phyloP scores from a whole-genome alignment of 2,329 filamentous ascomycete species.

The Tolypocladium tropicale region DNA sequence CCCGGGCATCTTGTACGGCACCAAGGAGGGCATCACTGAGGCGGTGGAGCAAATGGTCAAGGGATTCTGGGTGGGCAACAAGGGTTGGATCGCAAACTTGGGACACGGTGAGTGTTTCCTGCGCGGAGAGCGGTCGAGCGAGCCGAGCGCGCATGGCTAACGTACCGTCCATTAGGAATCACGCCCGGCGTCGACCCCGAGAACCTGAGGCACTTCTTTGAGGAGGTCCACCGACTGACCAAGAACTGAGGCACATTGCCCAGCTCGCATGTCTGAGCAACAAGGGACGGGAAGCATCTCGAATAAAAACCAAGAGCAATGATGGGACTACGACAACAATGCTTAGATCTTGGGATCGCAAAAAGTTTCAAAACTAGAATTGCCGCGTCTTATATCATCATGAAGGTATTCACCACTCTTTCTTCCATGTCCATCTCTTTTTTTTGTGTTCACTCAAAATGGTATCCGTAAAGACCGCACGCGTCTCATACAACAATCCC shows the following conservation, averaged over 20 bases:
- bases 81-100: constrained; percentile 94
- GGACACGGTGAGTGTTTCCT: constrained; percentile 63
- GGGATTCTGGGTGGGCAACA: constrained; percentile 70
- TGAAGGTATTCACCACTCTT: neutral
- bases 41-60: constrained; percentile 79
- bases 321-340: neutral
- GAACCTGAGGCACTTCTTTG: constrained; percentile 84
- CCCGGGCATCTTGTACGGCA: constrained; percentile 84
- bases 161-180: constrained; percentile 48
- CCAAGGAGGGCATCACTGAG: constrained; percentile 66
- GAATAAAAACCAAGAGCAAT: neutral
- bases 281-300: neutral
- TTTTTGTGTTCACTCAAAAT: neutral
- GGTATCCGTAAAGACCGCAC: neutral
- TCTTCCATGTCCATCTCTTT: neutral
- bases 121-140: neutral
- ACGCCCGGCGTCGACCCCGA: constrained; percentile 93
- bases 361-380: neutral
- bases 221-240: constrained; percentile 73
- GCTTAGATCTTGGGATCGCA: neutral
- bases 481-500: neutral
- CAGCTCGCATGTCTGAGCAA: neutral
- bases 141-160: constrained; percentile 4
- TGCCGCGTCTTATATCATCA: neutral
- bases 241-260: constrained; percentile 21